These are phyloP conservation scores for Agapanthus africanus DNA, from an alignment of 106 monocot genomes.

Conservation along the genomic window DNA sequence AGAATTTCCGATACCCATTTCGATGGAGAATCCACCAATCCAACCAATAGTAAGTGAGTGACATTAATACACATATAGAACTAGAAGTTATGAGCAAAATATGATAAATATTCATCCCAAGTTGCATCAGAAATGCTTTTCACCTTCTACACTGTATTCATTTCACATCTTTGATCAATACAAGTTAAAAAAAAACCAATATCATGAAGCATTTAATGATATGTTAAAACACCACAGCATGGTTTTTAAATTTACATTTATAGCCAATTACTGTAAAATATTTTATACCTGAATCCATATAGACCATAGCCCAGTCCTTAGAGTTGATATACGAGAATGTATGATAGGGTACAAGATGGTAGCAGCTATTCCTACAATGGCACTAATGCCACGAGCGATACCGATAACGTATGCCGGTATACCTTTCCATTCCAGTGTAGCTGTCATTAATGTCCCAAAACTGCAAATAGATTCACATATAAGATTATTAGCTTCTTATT, in stretches of 20 bases:
- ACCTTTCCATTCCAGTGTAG: slow-evolving; percentile 86
- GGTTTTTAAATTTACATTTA: neutral
- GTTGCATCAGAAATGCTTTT: neutral
- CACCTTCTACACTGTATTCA: neutral
- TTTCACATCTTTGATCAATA: neutral
- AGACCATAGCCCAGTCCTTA: slow-evolving; percentile 86
- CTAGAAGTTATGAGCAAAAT: neutral
- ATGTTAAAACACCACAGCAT: neutral
- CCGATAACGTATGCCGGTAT: slow-evolving; percentile 86
- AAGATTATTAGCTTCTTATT: neutral
- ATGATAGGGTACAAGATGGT: slow-evolving; percentile 65
- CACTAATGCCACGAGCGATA: slow-evolving; percentile 69
- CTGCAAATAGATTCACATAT: slow-evolving; percentile 25
- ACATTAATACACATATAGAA: neutral
- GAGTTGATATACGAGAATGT: slow-evolving; percentile 63
- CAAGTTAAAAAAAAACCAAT: neutral
- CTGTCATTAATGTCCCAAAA: slow-evolving; percentile 94
- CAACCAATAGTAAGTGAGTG: too few species aligned
- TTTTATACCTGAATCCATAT: slow-evolving; percentile 76
- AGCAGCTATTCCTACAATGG: slow-evolving; percentile 69
- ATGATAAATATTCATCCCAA: neutral
- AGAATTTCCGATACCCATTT: too few species aligned
- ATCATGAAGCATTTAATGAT: neutral
- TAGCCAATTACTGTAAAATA: neutral
- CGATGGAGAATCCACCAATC: too few species aligned